These are phyloP conservation scores for Sesbania bispinosa DNA, from an alignment of 306 rosid species.

Conservation along the genomic window DNA sequence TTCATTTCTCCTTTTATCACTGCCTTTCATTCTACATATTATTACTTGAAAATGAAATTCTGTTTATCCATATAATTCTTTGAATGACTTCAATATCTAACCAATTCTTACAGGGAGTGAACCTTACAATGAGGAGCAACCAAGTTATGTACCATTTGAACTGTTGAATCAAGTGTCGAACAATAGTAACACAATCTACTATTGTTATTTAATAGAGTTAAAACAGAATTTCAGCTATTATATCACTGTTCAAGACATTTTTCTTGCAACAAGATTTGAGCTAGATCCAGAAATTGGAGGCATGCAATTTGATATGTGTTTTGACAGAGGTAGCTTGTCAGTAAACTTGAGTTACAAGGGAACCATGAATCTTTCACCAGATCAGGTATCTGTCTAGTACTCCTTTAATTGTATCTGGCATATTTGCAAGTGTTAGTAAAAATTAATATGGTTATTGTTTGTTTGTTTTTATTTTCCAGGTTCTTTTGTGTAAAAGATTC, in stretches of 20 bases:
- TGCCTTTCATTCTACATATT: background rate
- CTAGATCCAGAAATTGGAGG: conserved; percentile 52
- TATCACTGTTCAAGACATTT: conserved; percentile 44
- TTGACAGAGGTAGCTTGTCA: conserved; percentile 46
- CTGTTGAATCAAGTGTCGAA: conserved; percentile 34
- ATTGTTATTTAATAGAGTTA: conserved; percentile 73
- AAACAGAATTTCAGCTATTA: conserved; percentile 47
- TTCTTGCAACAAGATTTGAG: conserved; percentile 51
- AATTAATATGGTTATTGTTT: background rate
- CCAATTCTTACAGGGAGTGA: conserved; percentile 42
- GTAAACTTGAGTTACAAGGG: conserved; percentile 53
- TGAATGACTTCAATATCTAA: conserved; percentile 1
- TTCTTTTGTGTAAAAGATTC: conserved; percentile 54
- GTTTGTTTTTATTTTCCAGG: conserved; percentile 42
- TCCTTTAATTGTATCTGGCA: conserved; percentile 1
- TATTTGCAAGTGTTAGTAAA: background rate
- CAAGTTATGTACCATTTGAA: conserved; percentile 58
- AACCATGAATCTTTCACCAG: conserved; percentile 34
- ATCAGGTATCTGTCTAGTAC: conserved; percentile 45
- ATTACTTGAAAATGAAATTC: background rate
- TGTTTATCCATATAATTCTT: background rate
- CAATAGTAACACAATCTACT: conserved; percentile 33
- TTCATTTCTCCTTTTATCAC: conserved; percentile 15
- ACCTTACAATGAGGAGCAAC: conserved; percentile 54
- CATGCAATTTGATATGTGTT: conserved; percentile 41